These are phyloP conservation scores for Scedosporium boydii DNA, from an alignment of 2,329 filamentous ascomycete genomes.

Conservation along the genomic window DNA sequence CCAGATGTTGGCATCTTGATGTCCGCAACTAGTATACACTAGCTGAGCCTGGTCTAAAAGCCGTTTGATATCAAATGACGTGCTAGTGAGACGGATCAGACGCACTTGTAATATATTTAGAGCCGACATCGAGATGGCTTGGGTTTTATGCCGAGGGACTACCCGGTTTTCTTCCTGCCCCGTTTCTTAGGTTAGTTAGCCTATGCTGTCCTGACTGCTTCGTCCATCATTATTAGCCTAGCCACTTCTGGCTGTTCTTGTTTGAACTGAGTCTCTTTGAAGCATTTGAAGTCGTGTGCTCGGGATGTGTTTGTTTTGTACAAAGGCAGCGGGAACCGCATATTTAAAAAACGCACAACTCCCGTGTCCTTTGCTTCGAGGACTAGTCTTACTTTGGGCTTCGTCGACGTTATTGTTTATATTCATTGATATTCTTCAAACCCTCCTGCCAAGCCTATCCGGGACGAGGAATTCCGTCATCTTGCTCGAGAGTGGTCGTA, in stretches of 20 bases:
- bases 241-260: not conserved
- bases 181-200: not conserved
- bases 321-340: no score
- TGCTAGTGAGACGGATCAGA: no score
- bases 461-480: not conserved
- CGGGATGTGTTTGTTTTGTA: no score
- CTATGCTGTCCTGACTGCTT: not conserved
- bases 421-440: not conserved
- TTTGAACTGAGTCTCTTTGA: not conserved
- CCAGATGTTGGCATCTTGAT: no score
- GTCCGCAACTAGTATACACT: no score
- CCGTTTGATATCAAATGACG: no score
- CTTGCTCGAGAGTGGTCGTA: not conserved
- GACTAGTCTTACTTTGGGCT: no score
- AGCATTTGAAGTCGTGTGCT: no score
- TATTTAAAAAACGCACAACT: no score
- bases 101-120: not conserved
- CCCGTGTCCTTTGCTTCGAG: no score
- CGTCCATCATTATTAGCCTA: not conserved
- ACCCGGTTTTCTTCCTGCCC: not conserved
- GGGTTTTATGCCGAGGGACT: not conserved
- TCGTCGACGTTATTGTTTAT: no score
- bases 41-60: no score
- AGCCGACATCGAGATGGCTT: not conserved
- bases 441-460: not conserved